Conservation (phyloP, 2,329 filamentous ascomycete species). For the Epichloe uncinata region DNA sequence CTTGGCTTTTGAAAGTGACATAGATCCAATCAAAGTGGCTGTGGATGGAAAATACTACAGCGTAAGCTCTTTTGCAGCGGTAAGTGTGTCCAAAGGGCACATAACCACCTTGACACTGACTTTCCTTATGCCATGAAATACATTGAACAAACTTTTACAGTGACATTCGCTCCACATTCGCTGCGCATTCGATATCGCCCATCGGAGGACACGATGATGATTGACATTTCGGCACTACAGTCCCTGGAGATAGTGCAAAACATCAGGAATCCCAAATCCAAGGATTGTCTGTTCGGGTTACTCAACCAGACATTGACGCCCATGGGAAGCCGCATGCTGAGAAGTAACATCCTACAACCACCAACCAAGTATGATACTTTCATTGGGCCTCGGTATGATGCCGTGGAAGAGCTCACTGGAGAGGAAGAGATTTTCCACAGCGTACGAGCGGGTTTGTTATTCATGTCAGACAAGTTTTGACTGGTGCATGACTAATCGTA, state of each 20-base stretch:
- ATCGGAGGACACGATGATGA: conserved; percentile 89
- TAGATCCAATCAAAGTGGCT: conserved; percentile 68
- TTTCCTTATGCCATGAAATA: conserved; percentile 59
- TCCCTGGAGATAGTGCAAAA: conserved; percentile 89
- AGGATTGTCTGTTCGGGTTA: conserved; percentile 70
- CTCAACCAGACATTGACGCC: conserved; percentile 76
- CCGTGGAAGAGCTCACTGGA: conserved; percentile 65
- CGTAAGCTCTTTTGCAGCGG: conserved; percentile 73
- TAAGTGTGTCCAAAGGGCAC: conserved; percentile 27
- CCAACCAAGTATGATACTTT: conserved; percentile 55
- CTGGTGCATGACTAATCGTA: not conserved
- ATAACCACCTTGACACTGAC: conserved; percentile 3
- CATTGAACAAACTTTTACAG: conserved; percentile 54
- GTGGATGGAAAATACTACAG: conserved; percentile 77
- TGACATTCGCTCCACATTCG: conserved; percentile 32
- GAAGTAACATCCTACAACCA: conserved; percentile 80
- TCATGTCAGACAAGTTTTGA: not conserved
- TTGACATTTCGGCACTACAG: conserved; percentile 76
- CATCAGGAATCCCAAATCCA: conserved; percentile 61
- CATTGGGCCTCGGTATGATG: conserved; percentile 62
- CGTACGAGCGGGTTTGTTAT: conserved; percentile 49
- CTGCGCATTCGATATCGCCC: conserved; percentile 73
- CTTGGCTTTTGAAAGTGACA: conserved; percentile 67
- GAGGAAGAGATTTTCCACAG: conserved; percentile 78
- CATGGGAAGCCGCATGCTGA: conserved; percentile 75